These are phyloP conservation scores for Coemansia sp. DNA, from an alignment of 192 early-diverging fungal species.

Conservation along the genomic window DNA sequence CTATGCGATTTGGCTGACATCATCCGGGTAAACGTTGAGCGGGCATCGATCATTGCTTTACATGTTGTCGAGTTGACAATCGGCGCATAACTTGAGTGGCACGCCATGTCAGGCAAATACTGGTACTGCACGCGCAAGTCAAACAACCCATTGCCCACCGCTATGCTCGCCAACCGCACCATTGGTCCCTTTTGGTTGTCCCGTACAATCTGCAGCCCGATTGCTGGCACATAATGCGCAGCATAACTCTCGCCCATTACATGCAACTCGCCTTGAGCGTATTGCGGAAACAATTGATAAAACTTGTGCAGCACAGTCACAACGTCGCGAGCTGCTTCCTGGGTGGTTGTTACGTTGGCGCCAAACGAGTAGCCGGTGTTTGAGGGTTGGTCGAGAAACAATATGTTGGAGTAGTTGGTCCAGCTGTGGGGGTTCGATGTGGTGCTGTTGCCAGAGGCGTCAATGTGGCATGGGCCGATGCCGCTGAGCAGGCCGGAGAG, in stretches of 20 bases:
- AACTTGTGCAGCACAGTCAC: slow-evolving; percentile 85
- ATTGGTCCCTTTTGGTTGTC: slow-evolving; percentile 50
- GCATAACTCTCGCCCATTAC: slow-evolving; percentile 83
- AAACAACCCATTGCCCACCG: slow-evolving; percentile 88
- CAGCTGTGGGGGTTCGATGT: slow-evolving; percentile 73
- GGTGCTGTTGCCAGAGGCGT: slow-evolving; percentile 65
- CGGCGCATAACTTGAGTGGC: slow-evolving; percentile 65
- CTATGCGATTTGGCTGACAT: background rate
- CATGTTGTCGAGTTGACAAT: slow-evolving; percentile 66
- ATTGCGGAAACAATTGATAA: slow-evolving; percentile 75
- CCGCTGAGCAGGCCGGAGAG: slow-evolving; percentile 72
- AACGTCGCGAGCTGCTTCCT: slow-evolving; percentile 74
- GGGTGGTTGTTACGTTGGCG: slow-evolving; percentile 60
- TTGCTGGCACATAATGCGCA: slow-evolving; percentile 92
- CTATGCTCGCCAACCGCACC: slow-evolving; percentile 68
- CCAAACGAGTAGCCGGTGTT: slow-evolving; percentile 89
- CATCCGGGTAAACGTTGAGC: slow-evolving; percentile 9
- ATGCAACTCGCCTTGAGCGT: slow-evolving; percentile 70
- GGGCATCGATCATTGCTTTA: slow-evolving; percentile 58
- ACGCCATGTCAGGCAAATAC: slow-evolving; percentile 72
- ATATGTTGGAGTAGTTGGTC: slow-evolving; percentile 81
- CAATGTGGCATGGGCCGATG: slow-evolving; percentile 80
- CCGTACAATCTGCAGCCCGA: slow-evolving; percentile 69
- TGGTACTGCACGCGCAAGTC: slow-evolving; percentile 82
- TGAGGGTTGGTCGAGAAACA: slow-evolving; percentile 82